Evolutionary conservation across 225 moss, liverwort and hornwort species (phyloP).

Genomic region (Polytrichum formosum): DNA sequence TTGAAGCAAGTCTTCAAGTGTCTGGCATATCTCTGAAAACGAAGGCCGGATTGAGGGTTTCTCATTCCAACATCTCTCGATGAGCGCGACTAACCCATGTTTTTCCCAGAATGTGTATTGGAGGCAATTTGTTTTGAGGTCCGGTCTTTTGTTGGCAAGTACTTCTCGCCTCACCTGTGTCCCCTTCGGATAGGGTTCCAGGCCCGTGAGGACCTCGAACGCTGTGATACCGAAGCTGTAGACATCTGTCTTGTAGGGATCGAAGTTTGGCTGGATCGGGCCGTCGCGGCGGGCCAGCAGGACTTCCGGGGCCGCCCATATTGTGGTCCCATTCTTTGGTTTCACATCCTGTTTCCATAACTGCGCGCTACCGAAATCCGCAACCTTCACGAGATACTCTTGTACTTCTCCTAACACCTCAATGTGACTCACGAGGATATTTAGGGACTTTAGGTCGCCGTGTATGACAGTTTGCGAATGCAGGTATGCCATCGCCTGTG

Average conservation of each 20-base stretch:
- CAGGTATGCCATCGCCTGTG: slow-evolving; percentile 24
- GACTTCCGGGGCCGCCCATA: slow-evolving; percentile 29
- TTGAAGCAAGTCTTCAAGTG: no score
- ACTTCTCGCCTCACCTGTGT: background rate
- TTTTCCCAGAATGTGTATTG: slow-evolving; percentile 3
- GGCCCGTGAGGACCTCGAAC: slow-evolving; percentile 31
- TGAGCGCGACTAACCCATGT: slow-evolving; percentile 6
- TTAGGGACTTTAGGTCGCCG: slow-evolving; percentile 25
- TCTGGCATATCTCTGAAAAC: slow-evolving; percentile 20
- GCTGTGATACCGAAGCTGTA: slow-evolving; percentile 31
- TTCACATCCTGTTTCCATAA: background rate
- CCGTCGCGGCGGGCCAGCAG: background rate
- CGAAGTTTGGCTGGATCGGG: background rate
- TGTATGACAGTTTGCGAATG: slow-evolving; percentile 23
- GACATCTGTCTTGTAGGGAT: slow-evolving; percentile 9
- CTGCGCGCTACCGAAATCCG: slow-evolving; percentile 27
- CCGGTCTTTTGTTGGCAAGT: slow-evolving; percentile 14
- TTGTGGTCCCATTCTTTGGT: slow-evolving; percentile 3
- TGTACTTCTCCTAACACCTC: background rate
- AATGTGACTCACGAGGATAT: slow-evolving; percentile 23
- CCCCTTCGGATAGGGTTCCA: background rate
- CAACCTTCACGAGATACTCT: slow-evolving; percentile 21
- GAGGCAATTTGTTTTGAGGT: slow-evolving; percentile 10
- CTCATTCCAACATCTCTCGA: slow-evolving; percentile 21
- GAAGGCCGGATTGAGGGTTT: background rate